Conservation (phyloP, 2,329 filamentous ascomycete species). For the Penicillium sp. region DNA sequence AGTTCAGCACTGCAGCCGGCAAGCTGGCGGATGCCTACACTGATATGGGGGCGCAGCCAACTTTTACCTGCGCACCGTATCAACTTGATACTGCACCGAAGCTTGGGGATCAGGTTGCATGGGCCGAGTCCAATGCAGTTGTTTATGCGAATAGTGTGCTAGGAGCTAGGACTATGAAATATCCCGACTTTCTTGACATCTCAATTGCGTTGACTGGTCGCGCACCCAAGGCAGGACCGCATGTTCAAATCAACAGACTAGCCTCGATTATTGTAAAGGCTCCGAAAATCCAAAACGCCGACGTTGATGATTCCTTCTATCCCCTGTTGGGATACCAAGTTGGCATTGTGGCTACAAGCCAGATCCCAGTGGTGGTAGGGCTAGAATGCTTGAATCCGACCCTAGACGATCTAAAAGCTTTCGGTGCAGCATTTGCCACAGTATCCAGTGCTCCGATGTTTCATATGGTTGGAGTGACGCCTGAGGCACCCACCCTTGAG, state of each 20-base stretch:
- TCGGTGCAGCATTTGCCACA: conserved; percentile 45
- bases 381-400: conserved; percentile 26
- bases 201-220: conserved; percentile 46
- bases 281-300: conserved; percentile 1
- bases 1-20: conserved; percentile 27
- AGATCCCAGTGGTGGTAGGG: conserved; percentile 40
- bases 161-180: conserved; percentile 47
- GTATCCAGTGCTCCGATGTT: conserved; percentile 42
- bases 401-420: conserved; percentile 43
- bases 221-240: conserved; percentile 8
- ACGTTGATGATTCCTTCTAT: conserved; percentile 38
- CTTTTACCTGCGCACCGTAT: conserved; percentile 50
- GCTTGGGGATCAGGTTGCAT: conserved; percentile 43
- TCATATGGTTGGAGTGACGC: conserved; percentile 43
- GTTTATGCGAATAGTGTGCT: conserved; percentile 50
- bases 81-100: conserved; percentile 36
- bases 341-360: conserved; percentile 29
- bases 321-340: conserved; percentile 40
- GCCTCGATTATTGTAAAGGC: conserved; percentile 27
- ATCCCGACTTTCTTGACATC: conserved; percentile 48
- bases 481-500: conserved; percentile 28
- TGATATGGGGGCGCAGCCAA: conserved; percentile 43
- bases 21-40: conserved; percentile 40
- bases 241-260: conserved; percentile 5
- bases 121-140: conserved; percentile 50